phyloP scores from a whole-genome alignment of 2,329 filamentous ascomycete species.

The Escovopsis sp. region DNA sequence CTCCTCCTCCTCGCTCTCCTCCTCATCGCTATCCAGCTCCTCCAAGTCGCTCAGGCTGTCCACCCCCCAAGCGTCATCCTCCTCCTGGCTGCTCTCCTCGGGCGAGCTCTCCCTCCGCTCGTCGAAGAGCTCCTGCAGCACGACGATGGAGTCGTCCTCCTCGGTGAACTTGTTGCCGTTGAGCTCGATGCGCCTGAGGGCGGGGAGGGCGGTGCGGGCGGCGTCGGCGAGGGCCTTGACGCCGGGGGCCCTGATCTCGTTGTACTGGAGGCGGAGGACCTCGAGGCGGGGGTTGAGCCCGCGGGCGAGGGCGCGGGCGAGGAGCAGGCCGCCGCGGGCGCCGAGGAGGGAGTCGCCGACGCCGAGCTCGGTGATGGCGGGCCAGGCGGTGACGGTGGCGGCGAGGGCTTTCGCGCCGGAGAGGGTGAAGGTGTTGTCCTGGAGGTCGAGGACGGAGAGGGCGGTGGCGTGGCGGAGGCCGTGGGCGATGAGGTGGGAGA shows the following conservation, averaged over 20 bases:
- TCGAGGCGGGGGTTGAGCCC: slow-evolving; percentile 69
- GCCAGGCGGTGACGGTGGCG: slow-evolving; percentile 59
- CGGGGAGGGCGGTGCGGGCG: slow-evolving; percentile 52
- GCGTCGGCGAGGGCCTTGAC: slow-evolving; percentile 57
- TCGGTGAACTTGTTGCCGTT: slow-evolving; percentile 94
- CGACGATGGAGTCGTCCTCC: slow-evolving; percentile 58
- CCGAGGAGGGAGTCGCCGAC: slow-evolving; percentile 79
- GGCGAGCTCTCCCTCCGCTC: slow-evolving; percentile 60
- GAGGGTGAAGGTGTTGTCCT: slow-evolving; percentile 93
- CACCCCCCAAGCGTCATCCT: slow-evolving; percentile 70
- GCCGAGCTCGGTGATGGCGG: slow-evolving; percentile 63
- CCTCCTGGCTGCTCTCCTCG: slow-evolving; percentile 52
- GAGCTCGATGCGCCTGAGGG: slow-evolving; percentile 72
- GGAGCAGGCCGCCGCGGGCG: slow-evolving; percentile 56
- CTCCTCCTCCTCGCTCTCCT: slow-evolving; percentile 53
- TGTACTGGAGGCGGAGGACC: slow-evolving; percentile 75
- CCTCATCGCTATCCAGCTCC: slow-evolving; percentile 55
- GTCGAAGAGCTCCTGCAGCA: slow-evolving; percentile 56
- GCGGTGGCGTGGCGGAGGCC: slow-evolving; percentile 57
- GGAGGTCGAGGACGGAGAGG: slow-evolving; percentile 70
- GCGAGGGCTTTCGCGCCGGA: slow-evolving; percentile 66
- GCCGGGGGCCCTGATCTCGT: slow-evolving; percentile 72
- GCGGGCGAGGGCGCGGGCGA: slow-evolving; percentile 57
- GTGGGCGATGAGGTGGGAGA: slow-evolving; percentile 62
- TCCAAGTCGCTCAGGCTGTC: slow-evolving; percentile 80